These are phyloP conservation scores for Nicotiana noctiflora DNA, from an alignment of 257 asterid species.

Conservation along the genomic window DNA sequence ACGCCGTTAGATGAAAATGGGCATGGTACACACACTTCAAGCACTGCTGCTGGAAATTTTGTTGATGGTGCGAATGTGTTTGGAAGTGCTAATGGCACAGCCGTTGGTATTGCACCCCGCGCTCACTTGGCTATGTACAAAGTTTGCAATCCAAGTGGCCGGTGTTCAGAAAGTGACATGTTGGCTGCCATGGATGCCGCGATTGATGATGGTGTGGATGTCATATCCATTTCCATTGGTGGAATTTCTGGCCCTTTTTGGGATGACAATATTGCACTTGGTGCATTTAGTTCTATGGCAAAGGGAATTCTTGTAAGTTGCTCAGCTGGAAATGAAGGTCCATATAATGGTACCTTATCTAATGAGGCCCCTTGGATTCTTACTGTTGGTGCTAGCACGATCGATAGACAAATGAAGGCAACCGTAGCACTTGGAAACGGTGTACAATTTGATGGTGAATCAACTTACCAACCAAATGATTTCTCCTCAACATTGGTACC, in stretches of 20 bases:
- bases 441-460: slow-evolving; percentile 7
- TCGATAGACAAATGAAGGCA: slow-evolving; percentile 10
- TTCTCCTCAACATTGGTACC: slow-evolving; percentile 8
- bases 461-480: slow-evolving; percentile 6
- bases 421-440: not conserved
- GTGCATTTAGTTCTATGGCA: slow-evolving; percentile 12
- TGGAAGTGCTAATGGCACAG: slow-evolving; percentile 5
- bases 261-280: slow-evolving; percentile 6
- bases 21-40: slow-evolving; percentile 16
- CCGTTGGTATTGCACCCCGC: slow-evolving; percentile 8
- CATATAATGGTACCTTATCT: not conserved
- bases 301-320: slow-evolving; percentile 15
- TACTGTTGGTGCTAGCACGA: slow-evolving; percentile 19
- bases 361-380: slow-evolving; percentile 18
- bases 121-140: slow-evolving; percentile 17
- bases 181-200: slow-evolving; percentile 14
- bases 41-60: slow-evolving; percentile 6
- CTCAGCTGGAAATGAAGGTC: slow-evolving; percentile 13
- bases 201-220: slow-evolving; percentile 17
- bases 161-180: slow-evolving; percentile 3
- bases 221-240: slow-evolving; percentile 13
- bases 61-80: not conserved
- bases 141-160: slow-evolving; percentile 2
- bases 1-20: not conserved
- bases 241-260: slow-evolving; percentile 7